These are phyloP conservation scores for Myriosclerotinia duriaeana DNA, from an alignment of 2,329 filamentous ascomycete species.

Conservation along the genomic window DNA sequence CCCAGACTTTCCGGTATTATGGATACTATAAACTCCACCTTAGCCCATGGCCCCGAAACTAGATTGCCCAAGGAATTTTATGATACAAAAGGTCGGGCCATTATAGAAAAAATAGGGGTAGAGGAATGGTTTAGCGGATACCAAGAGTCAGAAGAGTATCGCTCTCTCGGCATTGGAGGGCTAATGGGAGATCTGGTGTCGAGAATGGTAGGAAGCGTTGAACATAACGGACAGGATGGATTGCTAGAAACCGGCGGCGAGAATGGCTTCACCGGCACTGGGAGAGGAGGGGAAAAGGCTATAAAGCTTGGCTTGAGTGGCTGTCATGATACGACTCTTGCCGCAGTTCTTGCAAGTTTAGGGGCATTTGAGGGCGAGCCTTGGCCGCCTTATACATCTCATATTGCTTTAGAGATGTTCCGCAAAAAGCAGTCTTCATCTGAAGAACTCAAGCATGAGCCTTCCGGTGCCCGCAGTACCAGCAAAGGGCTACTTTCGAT, in stretches of 20 bases:
- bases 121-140: slow-evolving; percentile 96
- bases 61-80: slow-evolving; percentile 84
- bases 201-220: slow-evolving; percentile 68
- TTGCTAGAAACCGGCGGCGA: slow-evolving; percentile 49
- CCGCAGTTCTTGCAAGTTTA: slow-evolving; percentile 71
- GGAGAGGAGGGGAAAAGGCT: slow-evolving; percentile 49
- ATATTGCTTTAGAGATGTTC: slow-evolving; percentile 90
- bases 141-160: slow-evolving; percentile 79
- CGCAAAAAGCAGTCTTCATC: slow-evolving; percentile 47
- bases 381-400: slow-evolving; percentile 94
- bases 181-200: slow-evolving; percentile 80
- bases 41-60: slow-evolving; percentile 79
- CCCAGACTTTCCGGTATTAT: slow-evolving; percentile 86
- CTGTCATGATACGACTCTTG: slow-evolving; percentile 92
- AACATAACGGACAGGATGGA: slow-evolving; percentile 53
- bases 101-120: slow-evolving; percentile 71
- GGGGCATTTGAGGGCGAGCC: slow-evolving; percentile 70
- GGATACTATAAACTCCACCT: slow-evolving; percentile 88
- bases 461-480: slow-evolving; percentile 4
- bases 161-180: slow-evolving; percentile 81
- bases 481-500: slow-evolving; percentile 34
- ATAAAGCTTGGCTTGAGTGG: slow-evolving; percentile 79
- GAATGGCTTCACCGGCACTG: slow-evolving; percentile 42
- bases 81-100: slow-evolving; percentile 65
- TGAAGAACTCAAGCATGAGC: slow-evolving; percentile 12